Evolutionary conservation across 805 yeast genomes (phyloP).

Genomic region (Saccharomyces eubayanus): DNA sequence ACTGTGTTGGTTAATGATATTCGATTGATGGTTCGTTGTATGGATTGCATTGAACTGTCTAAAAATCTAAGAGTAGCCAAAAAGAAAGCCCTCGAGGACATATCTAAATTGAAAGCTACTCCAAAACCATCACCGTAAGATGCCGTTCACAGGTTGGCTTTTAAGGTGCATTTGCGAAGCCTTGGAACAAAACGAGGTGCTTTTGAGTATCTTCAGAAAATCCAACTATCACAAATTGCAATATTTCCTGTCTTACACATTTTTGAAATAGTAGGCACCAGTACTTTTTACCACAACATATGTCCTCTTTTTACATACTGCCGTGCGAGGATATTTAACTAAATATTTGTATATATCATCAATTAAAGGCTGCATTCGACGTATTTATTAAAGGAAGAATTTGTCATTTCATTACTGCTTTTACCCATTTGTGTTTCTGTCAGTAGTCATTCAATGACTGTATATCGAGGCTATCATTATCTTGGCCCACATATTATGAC

Average conservation of each 20-base stretch:
- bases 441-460: not conserved
- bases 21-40: constrained; percentile 41
- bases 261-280: not conserved
- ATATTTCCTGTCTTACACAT: not conserved
- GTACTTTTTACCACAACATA: not conserved
- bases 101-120: not conserved
- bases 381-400: not conserved
- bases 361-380: not conserved
- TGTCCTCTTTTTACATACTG: not conserved
- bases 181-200: not conserved
- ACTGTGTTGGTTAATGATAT: constrained; percentile 56
- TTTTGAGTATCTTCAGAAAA: not conserved
- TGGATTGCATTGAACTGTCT: constrained; percentile 28
- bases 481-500: not conserved
- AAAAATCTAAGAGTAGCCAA: constrained; percentile 17
- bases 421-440: not conserved
- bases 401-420: not conserved
- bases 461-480: not conserved
- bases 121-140: not conserved
- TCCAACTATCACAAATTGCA: too few relatives aligned
- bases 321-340: not conserved
- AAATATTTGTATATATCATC: not conserved
- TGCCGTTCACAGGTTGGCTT: not conserved
- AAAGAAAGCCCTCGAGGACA: constrained; percentile 4
- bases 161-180: not conserved